phyloP scores from a whole-genome alignment of 2,329 filamentous ascomycete genomes.

The Xylaria digitata region DNA sequence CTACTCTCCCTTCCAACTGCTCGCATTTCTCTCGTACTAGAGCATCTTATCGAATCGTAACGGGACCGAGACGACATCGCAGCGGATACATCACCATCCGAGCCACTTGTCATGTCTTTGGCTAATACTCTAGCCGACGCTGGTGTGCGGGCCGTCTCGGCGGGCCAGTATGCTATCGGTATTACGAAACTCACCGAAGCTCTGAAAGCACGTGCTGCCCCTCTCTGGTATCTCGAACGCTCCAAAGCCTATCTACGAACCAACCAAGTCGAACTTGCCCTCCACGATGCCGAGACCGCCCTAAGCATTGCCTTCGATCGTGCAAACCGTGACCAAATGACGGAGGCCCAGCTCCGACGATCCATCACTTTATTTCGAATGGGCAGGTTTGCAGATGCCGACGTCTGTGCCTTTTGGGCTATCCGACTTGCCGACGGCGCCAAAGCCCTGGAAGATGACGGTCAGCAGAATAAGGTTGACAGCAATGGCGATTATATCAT shows the following conservation, averaged over 20 bases:
- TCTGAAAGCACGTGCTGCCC: conserved; percentile 73
- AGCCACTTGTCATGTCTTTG: conserved; percentile 60
- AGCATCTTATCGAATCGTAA: too few species aligned
- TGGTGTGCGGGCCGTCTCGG: conserved; percentile 74
- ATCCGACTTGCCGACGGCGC: conserved; percentile 57
- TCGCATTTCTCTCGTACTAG: neutral
- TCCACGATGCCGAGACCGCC: conserved; percentile 76
- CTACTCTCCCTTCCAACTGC: neutral
- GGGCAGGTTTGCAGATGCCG: conserved; percentile 78
- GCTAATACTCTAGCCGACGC: conserved; percentile 62
- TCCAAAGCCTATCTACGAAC: conserved; percentile 80
- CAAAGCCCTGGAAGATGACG: conserved; percentile 52
- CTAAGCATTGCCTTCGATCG: conserved; percentile 72
- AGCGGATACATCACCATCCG: neutral
- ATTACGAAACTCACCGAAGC: conserved; percentile 76
- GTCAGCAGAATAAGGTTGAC: conserved; percentile 55
- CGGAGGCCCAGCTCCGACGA: conserved; percentile 84
- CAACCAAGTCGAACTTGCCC: conserved; percentile 69
- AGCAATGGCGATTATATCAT: conserved; percentile 61
- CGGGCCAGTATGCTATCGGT: conserved; percentile 73
- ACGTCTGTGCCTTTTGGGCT: conserved; percentile 73
- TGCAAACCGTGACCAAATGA: conserved; percentile 78
- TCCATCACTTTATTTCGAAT: conserved; percentile 78
- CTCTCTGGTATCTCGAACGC: conserved; percentile 83
- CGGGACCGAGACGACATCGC: neutral